phyloP scores from a whole-genome alignment of 2,329 filamentous ascomycete species.

The Paecilomyces sp. region DNA sequence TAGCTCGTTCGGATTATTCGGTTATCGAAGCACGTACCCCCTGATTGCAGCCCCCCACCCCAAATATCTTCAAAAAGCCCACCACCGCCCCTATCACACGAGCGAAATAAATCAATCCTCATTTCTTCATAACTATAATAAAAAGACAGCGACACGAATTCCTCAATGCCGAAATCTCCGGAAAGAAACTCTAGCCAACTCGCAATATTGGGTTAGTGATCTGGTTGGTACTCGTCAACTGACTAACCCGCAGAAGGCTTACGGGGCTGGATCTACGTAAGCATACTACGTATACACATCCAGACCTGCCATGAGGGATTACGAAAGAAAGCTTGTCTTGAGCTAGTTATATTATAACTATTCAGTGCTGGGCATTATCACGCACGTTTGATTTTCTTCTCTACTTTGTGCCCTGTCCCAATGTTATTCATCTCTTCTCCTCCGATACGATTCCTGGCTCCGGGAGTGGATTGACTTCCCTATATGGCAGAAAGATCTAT shows the following conservation, averaged over 20 bases:
- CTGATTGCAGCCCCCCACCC: background rate
- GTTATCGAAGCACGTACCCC: background rate
- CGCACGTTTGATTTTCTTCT: background rate
- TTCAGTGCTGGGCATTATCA: background rate
- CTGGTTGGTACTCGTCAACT: background rate
- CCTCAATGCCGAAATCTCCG: background rate
- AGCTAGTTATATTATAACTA: background rate
- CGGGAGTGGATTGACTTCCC: no score
- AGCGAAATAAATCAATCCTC: background rate
- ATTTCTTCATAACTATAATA: background rate
- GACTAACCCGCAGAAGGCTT: background rate
- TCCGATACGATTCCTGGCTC: no score
- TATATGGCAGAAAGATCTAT: no score
- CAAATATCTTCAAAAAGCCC: background rate
- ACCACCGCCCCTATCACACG: background rate
- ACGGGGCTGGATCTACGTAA: background rate
- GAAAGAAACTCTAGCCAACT: background rate
- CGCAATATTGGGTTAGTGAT: background rate
- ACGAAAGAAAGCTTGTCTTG: background rate
- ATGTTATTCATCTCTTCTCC: background rate
- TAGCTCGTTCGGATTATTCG: background rate
- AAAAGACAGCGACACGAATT: background rate
- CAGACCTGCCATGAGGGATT: background rate
- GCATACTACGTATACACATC: background rate
- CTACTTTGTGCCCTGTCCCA: background rate